Evolutionary conservation across 2,329 filamentous ascomycete genomes (phyloP), one percentile per base, ranked within the genome.

Genomic region (Microsporum canis): DNA sequence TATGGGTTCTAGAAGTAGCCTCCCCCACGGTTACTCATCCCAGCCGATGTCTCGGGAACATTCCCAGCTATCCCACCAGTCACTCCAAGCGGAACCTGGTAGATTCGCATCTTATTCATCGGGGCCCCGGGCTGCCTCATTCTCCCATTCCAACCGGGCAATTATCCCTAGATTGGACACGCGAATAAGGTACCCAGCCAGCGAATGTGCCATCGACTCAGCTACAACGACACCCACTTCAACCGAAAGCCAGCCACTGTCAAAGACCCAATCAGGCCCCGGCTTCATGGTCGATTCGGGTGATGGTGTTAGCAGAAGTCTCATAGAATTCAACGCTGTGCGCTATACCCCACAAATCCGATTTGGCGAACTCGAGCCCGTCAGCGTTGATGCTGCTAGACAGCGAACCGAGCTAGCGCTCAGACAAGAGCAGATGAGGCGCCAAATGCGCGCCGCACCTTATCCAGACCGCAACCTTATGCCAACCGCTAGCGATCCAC

Each of bases 11-110:
- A 17, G 43, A 27, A 33, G 41, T 5, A 59, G 57, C 14, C 58
- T 66, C 29, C 68, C 66, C 1, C 43, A 61, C 51, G 68, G 68
- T n/a, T 68, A 70, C 60, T 66, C 63, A 33, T 70, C 67, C 8
- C 66, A 69, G 57, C 68, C 69, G 34, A 69, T 71, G 68, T 67
- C 67, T 17, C 64, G 69, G 58, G 67, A 70, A 47, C 61, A 60
- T 12, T 71, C 69, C 12, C 60, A 60, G 17, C 67, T 68, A 63
- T 70, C 68, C 8, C 58, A 64, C 17, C 61, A 63, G 29, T 70
- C 69, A 12, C 61, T 66, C 31, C 63, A 64, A 33, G 68, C 67
- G 3, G 67, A 68, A 17, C 66, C 67, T 38, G 29, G 56, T 10
- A 58, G 63, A 31, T 56, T 31, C 12, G 6, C 51, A n/a, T 5